Conservation (phyloP, 1,139 yeast species). For the Debaryomyces subglobosus region DNA sequence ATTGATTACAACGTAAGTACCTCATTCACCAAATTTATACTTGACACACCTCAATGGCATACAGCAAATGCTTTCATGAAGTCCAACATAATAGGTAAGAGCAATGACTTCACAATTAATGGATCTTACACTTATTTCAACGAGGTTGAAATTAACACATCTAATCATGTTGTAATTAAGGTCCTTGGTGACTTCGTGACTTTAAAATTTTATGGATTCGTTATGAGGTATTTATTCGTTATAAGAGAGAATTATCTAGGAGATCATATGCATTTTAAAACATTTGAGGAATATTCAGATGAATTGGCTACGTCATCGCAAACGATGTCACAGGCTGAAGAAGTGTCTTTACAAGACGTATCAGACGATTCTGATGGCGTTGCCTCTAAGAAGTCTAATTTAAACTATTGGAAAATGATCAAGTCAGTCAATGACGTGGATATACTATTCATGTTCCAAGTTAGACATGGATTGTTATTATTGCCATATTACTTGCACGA, state of each 20-base stretch:
- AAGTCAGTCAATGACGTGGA: slow-evolving; percentile 77
- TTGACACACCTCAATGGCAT: slow-evolving; percentile 92
- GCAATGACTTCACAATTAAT: slow-evolving; percentile 58
- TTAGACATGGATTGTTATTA: slow-evolving; percentile 67
- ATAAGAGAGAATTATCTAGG: slow-evolving; percentile 91
- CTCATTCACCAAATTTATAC: slow-evolving; percentile 59
- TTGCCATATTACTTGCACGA: slow-evolving; percentile 77
- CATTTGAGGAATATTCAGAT: slow-evolving; percentile 74
- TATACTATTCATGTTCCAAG: slow-evolving; percentile 69
- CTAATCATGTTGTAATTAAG: slow-evolving; percentile 69
- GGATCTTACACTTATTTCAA: slow-evolving; percentile 71
- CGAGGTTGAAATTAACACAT: slow-evolving; percentile 62
- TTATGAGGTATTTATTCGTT: slow-evolving; percentile 74
- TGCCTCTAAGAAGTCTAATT: slow-evolving; percentile 15
- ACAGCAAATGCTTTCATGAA: slow-evolving; percentile 74
- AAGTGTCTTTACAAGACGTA: slow-evolving; percentile 7
- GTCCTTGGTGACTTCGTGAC: slow-evolving; percentile 69
- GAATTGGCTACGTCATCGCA: slow-evolving; percentile 13
- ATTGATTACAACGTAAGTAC: slow-evolving; percentile 59
- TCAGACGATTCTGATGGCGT: slow-evolving; percentile 10
- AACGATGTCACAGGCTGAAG: slow-evolving; percentile 3
- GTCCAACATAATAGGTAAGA: slow-evolving; percentile 63
- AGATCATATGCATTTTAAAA: slow-evolving; percentile 76
- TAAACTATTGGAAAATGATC: slow-evolving; percentile 42
- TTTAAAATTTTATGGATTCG: slow-evolving; percentile 75